Evolutionary conservation across 2,329 filamentous ascomycete species (phyloP).

Genomic region (Phoma sp.): DNA sequence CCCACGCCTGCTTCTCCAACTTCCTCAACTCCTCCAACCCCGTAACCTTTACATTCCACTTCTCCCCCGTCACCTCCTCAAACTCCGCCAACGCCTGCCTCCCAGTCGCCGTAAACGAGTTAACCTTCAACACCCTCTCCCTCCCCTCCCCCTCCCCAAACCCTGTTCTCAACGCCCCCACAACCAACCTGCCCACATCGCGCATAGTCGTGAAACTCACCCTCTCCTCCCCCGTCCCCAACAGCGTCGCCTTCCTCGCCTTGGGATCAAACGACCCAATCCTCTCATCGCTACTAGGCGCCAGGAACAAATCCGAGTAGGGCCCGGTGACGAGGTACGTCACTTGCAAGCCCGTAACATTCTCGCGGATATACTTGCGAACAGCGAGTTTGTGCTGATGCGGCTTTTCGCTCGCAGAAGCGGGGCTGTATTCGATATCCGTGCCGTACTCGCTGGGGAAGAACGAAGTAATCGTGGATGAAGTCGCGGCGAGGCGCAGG

Average conservation of each 20-base stretch:
- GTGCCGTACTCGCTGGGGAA: slow-evolving; percentile 61
- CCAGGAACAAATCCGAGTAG: slow-evolving; percentile 69
- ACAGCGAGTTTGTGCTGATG: slow-evolving; percentile 74
- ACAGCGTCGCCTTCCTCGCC: slow-evolving; percentile 63
- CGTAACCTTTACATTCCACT: slow-evolving; percentile 63
- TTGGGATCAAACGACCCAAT: slow-evolving; percentile 66
- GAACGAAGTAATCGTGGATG: slow-evolving; percentile 64
- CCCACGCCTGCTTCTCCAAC: slow-evolving; percentile 66
- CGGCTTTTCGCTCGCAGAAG: slow-evolving; percentile 66
- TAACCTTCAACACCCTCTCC: slow-evolving; percentile 67
- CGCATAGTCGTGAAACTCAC: slow-evolving; percentile 74
- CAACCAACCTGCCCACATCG: slow-evolving; percentile 72
- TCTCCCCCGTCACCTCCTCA: slow-evolving; percentile 66
- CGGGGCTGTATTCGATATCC: slow-evolving; percentile 63
- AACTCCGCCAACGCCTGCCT: slow-evolving; percentile 69
- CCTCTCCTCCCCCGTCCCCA: slow-evolving; percentile 66
- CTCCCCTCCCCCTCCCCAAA: slow-evolving; percentile 32
- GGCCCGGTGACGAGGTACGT: slow-evolving; percentile 75
- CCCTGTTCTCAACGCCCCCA: slow-evolving; percentile 64
- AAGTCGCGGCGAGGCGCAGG: slow-evolving; percentile 64
- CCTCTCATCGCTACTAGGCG: slow-evolving; percentile 45
- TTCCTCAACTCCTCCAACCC: slow-evolving; percentile 60
- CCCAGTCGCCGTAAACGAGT: slow-evolving; percentile 72
- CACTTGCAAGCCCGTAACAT: slow-evolving; percentile 61
- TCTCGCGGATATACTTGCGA: slow-evolving; percentile 63